Evolutionary conservation across 192 early-diverging fungal genomes (phyloP), one percentile per base, ranked within the genome.

Genomic region (Backusella liffmaniae): DNA sequence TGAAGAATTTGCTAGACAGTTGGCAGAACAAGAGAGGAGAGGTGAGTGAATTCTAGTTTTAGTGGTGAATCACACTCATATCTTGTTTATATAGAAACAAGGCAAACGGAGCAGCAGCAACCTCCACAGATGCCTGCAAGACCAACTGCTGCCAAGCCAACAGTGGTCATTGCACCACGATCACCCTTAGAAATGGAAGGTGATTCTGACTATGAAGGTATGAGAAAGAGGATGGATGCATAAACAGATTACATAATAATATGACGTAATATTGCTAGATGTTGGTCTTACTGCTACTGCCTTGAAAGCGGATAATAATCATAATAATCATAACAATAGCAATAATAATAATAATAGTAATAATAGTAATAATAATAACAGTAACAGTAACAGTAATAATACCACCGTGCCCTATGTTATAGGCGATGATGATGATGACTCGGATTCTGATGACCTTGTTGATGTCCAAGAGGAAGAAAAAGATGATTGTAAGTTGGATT

Each of bases 1-100:
- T 32, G 88, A 89, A 73, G 88, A 87, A 70, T 84, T 85, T 72
- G 88, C 88, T 66, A 80, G 85, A 23, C 81, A 75, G 18, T 59
- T 89, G 41, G 86, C 86, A 3, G 29, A 76, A 36, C 70, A 73
- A 12, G 73, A 86, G 83, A 35, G 71, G 12, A 46, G 30, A 44
- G 26, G 67, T 41, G 32, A 77, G 70, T 66, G 7, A 8, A 23
- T 32, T 5, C 13, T 39, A 39, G 9, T 9, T 10, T 15, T 10
- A 32, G 26, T 32, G 21, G 16, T 32, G 13, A 30, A n/a, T 32
- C 2, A 3, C 32, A 32, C 3, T 32, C 2, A 32, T 32, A 3
- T 32, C 32, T 32, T 32, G 32, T 3, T 32, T 32, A 32, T 32
- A 32, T 32, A 66, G 56, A 56, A 66, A 53, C 30, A 39, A 13